Evolutionary conservation across 768 basidiomycete genomes (phyloP), one percentile per base, ranked within the genome.

Genomic region (Xerocomellus chrysenteron): DNA sequence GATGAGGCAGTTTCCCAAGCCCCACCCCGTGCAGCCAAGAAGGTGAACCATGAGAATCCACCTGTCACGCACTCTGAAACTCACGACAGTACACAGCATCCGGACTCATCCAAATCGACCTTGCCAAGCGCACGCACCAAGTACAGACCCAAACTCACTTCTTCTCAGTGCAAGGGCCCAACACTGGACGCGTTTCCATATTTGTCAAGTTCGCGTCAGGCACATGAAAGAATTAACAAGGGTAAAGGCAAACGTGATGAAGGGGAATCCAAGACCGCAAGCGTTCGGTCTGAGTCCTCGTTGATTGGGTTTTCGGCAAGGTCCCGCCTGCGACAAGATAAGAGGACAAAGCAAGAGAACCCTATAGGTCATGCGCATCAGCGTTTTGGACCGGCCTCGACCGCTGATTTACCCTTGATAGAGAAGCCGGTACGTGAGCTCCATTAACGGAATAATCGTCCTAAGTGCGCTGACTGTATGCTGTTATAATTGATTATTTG

Each of bases 71-170:
- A 46, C 14, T 26, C 47, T 52, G 58, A 56, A 52, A 53, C 40
- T 21, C 32, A 59, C 49, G 50, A 49, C 32, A 42, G 9, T 17
- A 19, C 32, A 28, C 59, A 51, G 54, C 48, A 43, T 17, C 19
- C 48, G 19, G 57, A 51, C 19, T 21, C 43, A 32, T 33, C 52
- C 50, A 59, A 53, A 33, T 47, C 57, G 17, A 61, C 43, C 2
- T 32, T 71, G 44, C 70, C 70, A 26, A 57, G 40, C 3, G 62
- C 68, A 19, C 72, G 72, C 40, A 73, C 66, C 19, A 71, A 71
- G 59, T 72, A 71, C 42, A 62, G 19, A 17, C 66, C 70, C 36
- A 63, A 58, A 60, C 51, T 54, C 28, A 53, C 61, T 28, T 37
- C 56, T 19, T 33, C 54, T n/a, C 41, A 33, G 2, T 54, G 50